Evolutionary conservation across 345 rosid species (phyloP), one percentile per base, ranked within the genome.

Genomic region (Eucalyptus erythrocorys): DNA sequence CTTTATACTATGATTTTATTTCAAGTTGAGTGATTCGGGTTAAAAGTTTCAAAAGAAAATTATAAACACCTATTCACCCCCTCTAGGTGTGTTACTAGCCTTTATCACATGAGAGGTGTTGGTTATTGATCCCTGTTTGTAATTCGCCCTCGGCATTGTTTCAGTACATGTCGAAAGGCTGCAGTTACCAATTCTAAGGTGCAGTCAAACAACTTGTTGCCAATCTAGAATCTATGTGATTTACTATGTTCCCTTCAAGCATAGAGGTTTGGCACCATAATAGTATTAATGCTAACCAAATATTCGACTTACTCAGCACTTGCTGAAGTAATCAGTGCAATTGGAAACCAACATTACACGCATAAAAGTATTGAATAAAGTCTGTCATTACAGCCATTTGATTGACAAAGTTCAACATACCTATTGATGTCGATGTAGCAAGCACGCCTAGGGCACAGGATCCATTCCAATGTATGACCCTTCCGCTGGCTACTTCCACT

Each of bases 351-450:
- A 68, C 80, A 32, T 68, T 9, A 14, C 42, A 10, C 16, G 42
- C 80, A 17, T 68, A 68, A 68, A 68, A 68, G 43, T 13, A 34
- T 37, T 4, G 5, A 3, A 68, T 68, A 19, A 68, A 34, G 81
- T 34, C 43, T 6, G 4, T 68, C 13, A 34, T 68, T 68, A 34
- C 7, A 68, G 43, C 7, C 42, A 68, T 68, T 9, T 34, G 22
- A 34, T 19, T 17, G 81, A 68, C 9, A 26, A 68, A 68, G 81
- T 68, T 34, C 86, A 64, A 88, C 95, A 13, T 92, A 96, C 99
- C 99, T 8, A 97, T 95, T 59, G 99, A 95, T 88, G 98, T 94
- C 53, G 99, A 97, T 98, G 96, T 96, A 76, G 99, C 99, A 68
- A 97, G 99, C 88, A 97, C 98, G 4, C 99, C 98, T 86, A 95